Percentiles rank a stretch among this genome's conserved stretches.
These are phyloP conservation scores for Hygrocybe punicea DNA, from an alignment of 768 basidiomycete species.

Conservation along the genomic window DNA sequence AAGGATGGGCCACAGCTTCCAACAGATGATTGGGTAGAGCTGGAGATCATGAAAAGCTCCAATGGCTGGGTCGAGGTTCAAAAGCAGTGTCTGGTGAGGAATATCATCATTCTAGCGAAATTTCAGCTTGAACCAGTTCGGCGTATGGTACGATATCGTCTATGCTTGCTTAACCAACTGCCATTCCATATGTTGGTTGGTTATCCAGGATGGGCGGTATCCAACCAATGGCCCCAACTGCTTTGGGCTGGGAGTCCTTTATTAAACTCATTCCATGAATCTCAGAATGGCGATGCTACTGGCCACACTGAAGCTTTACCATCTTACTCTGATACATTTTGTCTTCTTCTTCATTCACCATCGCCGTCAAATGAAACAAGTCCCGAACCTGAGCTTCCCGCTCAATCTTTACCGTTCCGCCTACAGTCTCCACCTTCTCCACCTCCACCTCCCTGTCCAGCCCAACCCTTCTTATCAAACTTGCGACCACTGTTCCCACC, in stretches of 20 bases:
- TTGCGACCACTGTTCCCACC: conserved; percentile 66
- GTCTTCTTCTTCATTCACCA: conserved; percentile 37
- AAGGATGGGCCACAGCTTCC: conserved; percentile 66
- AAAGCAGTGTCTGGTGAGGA: conserved; percentile 63
- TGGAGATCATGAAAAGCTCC: conserved; percentile 62
- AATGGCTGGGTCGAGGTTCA: conserved; percentile 75
- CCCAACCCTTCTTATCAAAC: conserved; percentile 45
- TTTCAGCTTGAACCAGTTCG: background rate
- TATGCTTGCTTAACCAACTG: background rate
- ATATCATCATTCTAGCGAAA: conserved; percentile 1
- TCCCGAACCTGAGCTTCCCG: background rate
- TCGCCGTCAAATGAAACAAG: background rate
- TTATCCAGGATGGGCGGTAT: background rate
- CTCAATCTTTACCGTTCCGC: conserved; percentile 13
- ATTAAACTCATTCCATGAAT: background rate
- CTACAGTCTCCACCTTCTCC: conserved; percentile 25
- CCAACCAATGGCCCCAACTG: background rate
- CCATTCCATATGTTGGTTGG: background rate
- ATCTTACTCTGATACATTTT: conserved; percentile 46
- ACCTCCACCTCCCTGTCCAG: conserved; percentile 27
- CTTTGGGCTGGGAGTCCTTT: background rate
- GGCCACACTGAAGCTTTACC: conserved; percentile 37
- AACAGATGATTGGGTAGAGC: conserved; percentile 73
- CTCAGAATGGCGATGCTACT: conserved; percentile 41
- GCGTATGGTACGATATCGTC: background rate